Evolutionary conservation across 2,329 filamentous ascomycete genomes (phyloP).

Genomic region (Gnomoniopsis smithogilvyi): DNA sequence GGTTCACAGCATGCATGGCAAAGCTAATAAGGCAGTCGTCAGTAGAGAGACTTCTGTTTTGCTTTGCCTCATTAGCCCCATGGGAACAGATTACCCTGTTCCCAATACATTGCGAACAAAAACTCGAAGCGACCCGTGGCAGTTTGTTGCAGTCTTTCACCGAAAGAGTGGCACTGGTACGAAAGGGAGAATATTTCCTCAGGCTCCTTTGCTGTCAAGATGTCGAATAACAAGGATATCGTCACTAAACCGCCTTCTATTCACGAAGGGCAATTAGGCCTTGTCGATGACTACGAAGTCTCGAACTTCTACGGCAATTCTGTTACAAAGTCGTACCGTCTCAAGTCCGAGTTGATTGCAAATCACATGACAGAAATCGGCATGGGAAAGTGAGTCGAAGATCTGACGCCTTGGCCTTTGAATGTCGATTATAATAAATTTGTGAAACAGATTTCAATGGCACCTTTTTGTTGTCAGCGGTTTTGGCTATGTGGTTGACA

Average conservation of each 20-base stretch:
- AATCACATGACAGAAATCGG: conserved; percentile 28
- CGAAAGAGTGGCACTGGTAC: background rate
- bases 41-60: background rate
- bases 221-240: conserved; percentile 1
- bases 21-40: background rate
- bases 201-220: background rate
- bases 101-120: background rate
- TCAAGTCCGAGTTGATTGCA: conserved; percentile 31
- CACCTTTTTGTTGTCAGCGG: conserved; percentile 43
- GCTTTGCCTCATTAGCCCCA: background rate
- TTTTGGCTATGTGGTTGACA: conserved; percentile 44
- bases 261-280: conserved; percentile 1
- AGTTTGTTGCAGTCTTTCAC: background rate
- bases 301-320: conserved; percentile 35
- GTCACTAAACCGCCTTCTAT: background rate
- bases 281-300: conserved; percentile 26
- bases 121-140: too few relatives aligned
- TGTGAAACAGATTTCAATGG: conserved; percentile 32
- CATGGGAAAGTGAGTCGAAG: conserved; percentile 30
- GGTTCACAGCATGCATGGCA: background rate
- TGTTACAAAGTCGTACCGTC: conserved; percentile 27
- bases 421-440: background rate
- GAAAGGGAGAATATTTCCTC: conserved; percentile 2
- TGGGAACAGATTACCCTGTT: background rate
- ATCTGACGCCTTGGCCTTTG: fast-evolving